Evolutionary conservation across 179 eudicot species (phyloP), one percentile per base, ranked within the genome.

Genomic region (Heliamphora pulchella): DNA sequence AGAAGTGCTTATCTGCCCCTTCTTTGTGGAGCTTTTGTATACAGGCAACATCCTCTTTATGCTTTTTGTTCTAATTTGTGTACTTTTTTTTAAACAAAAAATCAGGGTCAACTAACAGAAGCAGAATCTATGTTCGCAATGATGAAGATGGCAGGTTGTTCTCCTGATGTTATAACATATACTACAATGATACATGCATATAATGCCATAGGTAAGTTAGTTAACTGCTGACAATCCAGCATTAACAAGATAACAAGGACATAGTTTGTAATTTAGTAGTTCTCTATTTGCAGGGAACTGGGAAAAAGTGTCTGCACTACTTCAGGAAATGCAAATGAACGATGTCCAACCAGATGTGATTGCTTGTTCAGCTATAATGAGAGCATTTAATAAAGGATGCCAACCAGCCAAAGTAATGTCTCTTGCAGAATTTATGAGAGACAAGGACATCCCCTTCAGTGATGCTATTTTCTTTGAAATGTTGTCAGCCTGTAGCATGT

Each of bases 401-500:
- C 98, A 92, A 80, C 94, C 94, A 81, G 87, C 88, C 51, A 91
- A 88, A 89, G 98, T 92, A 81, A 80, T 96, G 71, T 74, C 76
- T 69, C 77, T 92, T 81, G 87, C 92, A 48, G 84, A 84, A 73
- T 86, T 86, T 80, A 92, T 92, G 96, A 89, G 85, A 86, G 88
- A 84, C 20, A 93, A 87, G 82, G 83, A 79, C 7, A 85, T 96
- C 74, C 93, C 91, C 18, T 80, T 89, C 61, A 87, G 43, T 74
- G 94, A 96, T 79, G 89, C 94, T 65, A 80, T 90, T 53, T 91
- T 85, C 84, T 96, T 87, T 78, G 99, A 96, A 86, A 89, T 92
- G 86, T 83, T 94, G 72, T 91, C 98, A 72, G 97, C 99, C 50
- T 94, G 99, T 85, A 90, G 90, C 90, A 83, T 92, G 99, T 94